Evolutionary conservation across 768 basidiomycete genomes (phyloP).

Genomic region (Coprinopsis marcescibilis): DNA sequence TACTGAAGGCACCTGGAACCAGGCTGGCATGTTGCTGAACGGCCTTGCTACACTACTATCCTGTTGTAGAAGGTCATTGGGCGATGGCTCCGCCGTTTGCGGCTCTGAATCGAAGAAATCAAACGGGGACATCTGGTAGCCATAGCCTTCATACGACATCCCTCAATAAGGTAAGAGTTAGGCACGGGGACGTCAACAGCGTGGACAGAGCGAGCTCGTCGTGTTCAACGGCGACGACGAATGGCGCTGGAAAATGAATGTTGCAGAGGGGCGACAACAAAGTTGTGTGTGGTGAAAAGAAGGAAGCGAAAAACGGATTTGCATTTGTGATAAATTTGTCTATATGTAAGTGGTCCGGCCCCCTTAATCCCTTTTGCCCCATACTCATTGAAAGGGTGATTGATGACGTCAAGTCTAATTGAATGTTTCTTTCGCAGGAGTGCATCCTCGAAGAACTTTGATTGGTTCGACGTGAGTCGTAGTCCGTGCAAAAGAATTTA

Average conservation of each 20-base stretch:
- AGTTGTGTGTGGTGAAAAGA: background rate
- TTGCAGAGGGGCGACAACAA: background rate
- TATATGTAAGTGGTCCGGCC: background rate
- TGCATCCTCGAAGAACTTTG: background rate
- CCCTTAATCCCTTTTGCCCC: background rate
- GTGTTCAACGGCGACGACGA: background rate
- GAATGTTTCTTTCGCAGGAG: background rate
- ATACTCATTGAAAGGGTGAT: background rate
- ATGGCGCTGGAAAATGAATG: no score
- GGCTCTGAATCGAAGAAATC: background rate
- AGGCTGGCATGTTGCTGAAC: background rate
- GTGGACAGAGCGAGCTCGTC: background rate
- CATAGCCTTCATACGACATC: background rate
- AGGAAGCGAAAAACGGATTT: no score
- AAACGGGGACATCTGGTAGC: background rate
- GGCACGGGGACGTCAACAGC: background rate
- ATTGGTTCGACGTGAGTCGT: background rate
- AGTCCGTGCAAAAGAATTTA: conserved; percentile 19
- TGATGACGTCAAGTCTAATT: background rate
- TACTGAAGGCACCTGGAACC: conserved; percentile 57
- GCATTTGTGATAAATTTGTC: no score
- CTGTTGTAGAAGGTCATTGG: no score
- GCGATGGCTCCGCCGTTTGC: background rate
- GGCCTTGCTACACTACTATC: no score
- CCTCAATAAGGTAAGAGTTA: background rate